These are phyloP conservation scores for Pezicula neosporulosa DNA, from an alignment of 2,329 filamentous ascomycete species.

Conservation along the genomic window DNA sequence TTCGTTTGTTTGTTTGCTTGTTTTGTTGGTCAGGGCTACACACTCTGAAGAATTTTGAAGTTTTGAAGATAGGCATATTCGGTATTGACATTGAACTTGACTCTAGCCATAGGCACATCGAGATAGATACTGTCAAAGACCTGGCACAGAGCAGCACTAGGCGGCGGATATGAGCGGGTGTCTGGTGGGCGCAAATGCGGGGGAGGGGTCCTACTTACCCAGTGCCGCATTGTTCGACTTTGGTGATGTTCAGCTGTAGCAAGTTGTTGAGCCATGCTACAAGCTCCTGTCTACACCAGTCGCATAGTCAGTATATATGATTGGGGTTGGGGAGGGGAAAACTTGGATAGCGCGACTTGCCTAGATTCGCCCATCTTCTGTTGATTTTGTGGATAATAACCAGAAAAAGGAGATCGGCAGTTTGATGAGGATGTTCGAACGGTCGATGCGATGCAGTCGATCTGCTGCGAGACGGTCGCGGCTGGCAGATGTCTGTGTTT, in stretches of 20 bases:
- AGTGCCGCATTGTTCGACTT: slow-evolving; percentile 98
- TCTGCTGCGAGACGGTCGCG: not conserved
- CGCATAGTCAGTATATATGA: slow-evolving; percentile 14
- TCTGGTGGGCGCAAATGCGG: slow-evolving; percentile 26
- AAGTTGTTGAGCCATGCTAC: slow-evolving; percentile 97
- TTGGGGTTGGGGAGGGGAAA: not conserved
- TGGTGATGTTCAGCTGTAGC: slow-evolving; percentile 95
- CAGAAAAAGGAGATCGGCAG: not conserved
- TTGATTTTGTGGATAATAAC: not conserved
- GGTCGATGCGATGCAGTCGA: not conserved
- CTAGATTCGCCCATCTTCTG: slow-evolving; percentile 31
- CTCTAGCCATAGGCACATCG: slow-evolving; percentile 90
- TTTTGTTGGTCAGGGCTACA: slow-evolving; percentile 7
- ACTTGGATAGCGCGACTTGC: slow-evolving; percentile 19
- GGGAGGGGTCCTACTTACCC: slow-evolving; percentile 59
- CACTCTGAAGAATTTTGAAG: slow-evolving; percentile 96
- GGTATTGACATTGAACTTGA: slow-evolving; percentile 97
- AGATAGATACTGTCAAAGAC: slow-evolving; percentile 97
- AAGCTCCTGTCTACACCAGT: slow-evolving; percentile 76
- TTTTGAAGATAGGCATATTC: slow-evolving; percentile 98
- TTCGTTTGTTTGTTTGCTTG: slow-evolving; percentile 3
- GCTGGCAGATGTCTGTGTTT: not conserved
- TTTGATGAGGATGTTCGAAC: not conserved
- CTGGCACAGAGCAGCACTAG: slow-evolving; percentile 90
- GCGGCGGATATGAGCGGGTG: slow-evolving; percentile 19